Base-by-base conservation (phyloP, 2,329 filamentous ascomycete genomes). In the Apiospora malaysiana region DNA sequence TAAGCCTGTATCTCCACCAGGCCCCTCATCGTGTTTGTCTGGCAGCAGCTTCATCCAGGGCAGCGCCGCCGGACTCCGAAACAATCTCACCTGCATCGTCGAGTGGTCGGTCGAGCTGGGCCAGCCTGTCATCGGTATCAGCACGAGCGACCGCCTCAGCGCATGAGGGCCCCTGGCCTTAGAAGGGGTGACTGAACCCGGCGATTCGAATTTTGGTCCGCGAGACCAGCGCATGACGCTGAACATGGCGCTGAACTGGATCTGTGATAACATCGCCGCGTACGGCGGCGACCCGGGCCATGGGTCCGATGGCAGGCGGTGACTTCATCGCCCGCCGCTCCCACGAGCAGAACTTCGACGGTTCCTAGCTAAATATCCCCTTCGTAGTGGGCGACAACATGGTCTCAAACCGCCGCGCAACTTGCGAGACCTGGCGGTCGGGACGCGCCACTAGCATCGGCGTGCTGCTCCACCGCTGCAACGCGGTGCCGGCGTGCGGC, bases 381-480 rank as follows among this genome's bases (percentile, higher is more conserved):
- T n/a, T n/a, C 67, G 16, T 88, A 83, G 78, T 79, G 8, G 89
- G 89, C 40, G 89, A 92, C 78, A 77, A 81, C 68, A 87, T 91
- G 81, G 87, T 89, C 71, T 86, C 85, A 2, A 84, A 85, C 40
- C 84, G 89, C 5, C 84, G 90, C 2, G 81, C 84, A 37, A 83
- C 86, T 2, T 86, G 85, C 71, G 81, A 88, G 74, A 81, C 82
- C 0, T 90, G 86, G n/a, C n/a, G n/a, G n/a, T n/a, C n/a, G n/a
- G n/a, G n/a, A n/a, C n/a, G n/a, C n/a, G n/a, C n/a, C n/a, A n/a
- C n/a, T n/a, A n/a, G n/a, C n/a, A n/a, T n/a, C 85, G 23, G 87
- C 87, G 8, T 91, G 89, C 81, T 87, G 85, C 68, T 87, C n/a
- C n/a, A 86, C 78, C 80, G 82, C 45, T 86, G 86, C 73, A 81